Conservation (phyloP, 2,329 filamentous ascomycete genomes). For the Trichoderma hamatum region DNA sequence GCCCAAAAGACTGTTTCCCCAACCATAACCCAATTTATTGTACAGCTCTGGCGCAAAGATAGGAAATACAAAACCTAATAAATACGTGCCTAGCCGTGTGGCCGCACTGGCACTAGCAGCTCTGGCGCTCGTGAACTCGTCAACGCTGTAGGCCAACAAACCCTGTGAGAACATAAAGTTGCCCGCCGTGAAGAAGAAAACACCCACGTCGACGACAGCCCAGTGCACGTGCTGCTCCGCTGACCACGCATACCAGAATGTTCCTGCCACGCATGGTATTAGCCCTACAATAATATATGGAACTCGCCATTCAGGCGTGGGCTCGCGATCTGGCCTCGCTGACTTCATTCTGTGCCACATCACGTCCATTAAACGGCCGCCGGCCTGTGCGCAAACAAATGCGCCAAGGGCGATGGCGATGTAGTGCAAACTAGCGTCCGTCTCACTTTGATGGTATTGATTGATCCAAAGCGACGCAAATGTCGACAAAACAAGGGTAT, state of each 20-base stretch:
- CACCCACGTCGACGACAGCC: conserved; percentile 54
- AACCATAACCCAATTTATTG: background rate
- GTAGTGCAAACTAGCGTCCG: conserved; percentile 53
- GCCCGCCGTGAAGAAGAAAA: background rate
- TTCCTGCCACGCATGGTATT: conserved; percentile 41
- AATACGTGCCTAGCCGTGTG: background rate
- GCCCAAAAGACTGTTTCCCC: background rate
- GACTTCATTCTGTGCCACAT: background rate
- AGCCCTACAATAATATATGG: background rate
- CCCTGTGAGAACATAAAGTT: background rate
- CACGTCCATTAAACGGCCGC: background rate
- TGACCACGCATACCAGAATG: conserved; percentile 48
- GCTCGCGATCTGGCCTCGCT: background rate
- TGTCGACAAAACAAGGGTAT: conserved; percentile 57
- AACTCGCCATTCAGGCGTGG: background rate
- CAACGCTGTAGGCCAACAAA: background rate
- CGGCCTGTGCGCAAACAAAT: background rate
- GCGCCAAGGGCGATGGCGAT: conserved; percentile 48
- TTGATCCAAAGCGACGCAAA: conserved; percentile 53
- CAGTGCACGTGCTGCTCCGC: conserved; percentile 56
- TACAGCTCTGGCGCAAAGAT: background rate
- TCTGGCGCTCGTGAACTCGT: background rate
- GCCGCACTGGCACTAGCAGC: background rate
- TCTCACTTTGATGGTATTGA: conserved; percentile 49
- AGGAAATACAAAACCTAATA: background rate